Evolutionary conservation across 768 basidiomycete genomes (phyloP), one percentile per base, ranked within the genome.

Genomic region (Erythrobasidium yunnanense): DNA sequence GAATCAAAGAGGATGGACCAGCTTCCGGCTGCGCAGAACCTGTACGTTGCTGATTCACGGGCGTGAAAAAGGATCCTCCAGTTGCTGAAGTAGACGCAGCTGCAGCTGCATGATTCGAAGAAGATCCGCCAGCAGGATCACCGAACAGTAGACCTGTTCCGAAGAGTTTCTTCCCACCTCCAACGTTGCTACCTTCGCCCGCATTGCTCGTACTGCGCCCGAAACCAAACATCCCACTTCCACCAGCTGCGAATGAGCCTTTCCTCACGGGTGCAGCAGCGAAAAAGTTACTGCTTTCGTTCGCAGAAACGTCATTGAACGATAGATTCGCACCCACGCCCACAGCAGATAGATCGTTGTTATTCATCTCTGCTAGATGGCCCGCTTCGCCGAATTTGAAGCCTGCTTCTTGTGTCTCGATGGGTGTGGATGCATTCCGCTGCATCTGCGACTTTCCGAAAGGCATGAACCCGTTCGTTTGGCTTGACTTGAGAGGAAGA

Each of bases 111-210:
- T 15, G 42, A 52, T 32, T 52, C 20, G 51, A 52, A 4, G 20
- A 52, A 29, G 51, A 27, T 13, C 33, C 33, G 2, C 51, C 51
- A 23, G 29, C 33, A 32, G n/a, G 22, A 17, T 63, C 29, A 4
- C 60, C 60, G 25, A 63, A 63, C 27, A 63, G 49, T 30, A 63
- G 30, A 23, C 60, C 60, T 63, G 46, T 25, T 20, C 60, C 60
- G 30, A 63, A 63, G 29, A 51, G 27, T 15, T 22, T 46, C 46
- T 18, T 8, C n/a, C n/a, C n/a, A n/a, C n/a, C n/a, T n/a, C n/a
- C n/a, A n/a, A n/a, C n/a, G 11, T 29, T 29, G 25, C 15, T 32
- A 23, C 8, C 54, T 27, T 29, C 29, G 13, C 11, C 34, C 7
- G 46, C 60, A 11, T 46, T 30, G 33, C n/a, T 27, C 20, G 8